phyloP scores from a whole-genome alignment of 768 basidiomycete species.

The Hortiboletus flavorubellus region DNA sequence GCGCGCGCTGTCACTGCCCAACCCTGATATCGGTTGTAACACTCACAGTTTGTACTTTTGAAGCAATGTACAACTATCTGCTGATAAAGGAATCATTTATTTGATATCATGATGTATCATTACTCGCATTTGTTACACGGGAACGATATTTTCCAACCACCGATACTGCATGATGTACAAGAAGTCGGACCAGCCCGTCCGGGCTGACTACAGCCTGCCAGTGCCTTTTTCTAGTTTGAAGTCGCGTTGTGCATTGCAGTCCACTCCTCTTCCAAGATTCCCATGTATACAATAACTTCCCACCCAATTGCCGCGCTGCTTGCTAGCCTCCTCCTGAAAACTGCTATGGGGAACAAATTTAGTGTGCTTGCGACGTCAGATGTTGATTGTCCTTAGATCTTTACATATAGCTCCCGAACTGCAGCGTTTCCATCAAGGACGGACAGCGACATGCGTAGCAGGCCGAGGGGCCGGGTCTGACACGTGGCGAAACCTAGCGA shows the following conservation, averaged over 20 bases:
- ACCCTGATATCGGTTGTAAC: no score
- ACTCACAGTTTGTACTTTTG: no score
- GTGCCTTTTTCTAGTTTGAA: not conserved
- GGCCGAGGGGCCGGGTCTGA: conserved; percentile 21
- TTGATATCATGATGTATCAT: no score
- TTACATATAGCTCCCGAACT: conserved; percentile 33
- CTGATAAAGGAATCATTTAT: no score
- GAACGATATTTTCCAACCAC: no score
- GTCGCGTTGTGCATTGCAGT: not conserved
- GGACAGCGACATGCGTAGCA: conserved; percentile 26
- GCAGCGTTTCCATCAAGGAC: conserved; percentile 34
- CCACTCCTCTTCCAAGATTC: conserved; percentile 34
- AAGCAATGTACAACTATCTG: no score
- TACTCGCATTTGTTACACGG: no score
- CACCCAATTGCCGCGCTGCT: conserved; percentile 20
- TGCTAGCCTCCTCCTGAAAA: not conserved
- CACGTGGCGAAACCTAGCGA: not conserved
- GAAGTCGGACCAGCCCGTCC: no score
- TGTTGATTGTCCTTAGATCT: conserved; percentile 28
- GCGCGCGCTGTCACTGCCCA: no score
- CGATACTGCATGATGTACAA: no score
- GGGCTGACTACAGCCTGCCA: no score
- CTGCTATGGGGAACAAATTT: no score
- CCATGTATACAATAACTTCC: conserved; percentile 34
- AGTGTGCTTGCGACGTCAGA: not conserved